Base-by-base conservation (phyloP, 1,139 yeast genomes). In the Pichiaceae sp. region DNA sequence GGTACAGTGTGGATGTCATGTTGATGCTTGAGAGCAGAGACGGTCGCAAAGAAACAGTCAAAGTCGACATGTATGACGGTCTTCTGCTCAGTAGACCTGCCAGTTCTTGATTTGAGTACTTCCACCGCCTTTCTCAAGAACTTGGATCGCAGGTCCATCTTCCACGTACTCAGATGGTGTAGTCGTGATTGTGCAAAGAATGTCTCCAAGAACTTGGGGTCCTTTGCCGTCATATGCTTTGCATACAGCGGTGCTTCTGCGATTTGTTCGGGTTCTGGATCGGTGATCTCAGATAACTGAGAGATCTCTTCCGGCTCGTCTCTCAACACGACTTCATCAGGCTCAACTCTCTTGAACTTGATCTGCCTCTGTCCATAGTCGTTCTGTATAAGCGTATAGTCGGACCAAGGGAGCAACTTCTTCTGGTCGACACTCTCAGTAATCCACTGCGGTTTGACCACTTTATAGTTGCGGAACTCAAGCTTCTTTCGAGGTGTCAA, bases 1-100 rank as follows among this genome's bases (percentile, higher is more conserved):
- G 96, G 94, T 20, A 68, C 74, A 5, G 45, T 63, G 12, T 69
- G 52, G 12, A 80, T 67, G 48, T 80, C 78, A 0, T 82, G 80
- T 4, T 36, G 27, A 31, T 67, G 63, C 5, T 60, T 64, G 36
- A 78, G 61, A 12, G 85, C 72, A 0, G 96, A 83, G 0, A 84
- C 96, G 0, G 95, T 70, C 1, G 89, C 96, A 59, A 91, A 91
- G 52, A 91, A 91, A 46, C 95, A 86, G 56, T 91, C 98, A 57
- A 86, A 91, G 56, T 91, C 98, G 26, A 89, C 69, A 57, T 91
- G 97, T 42, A 87, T 57, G 16, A 87, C 72, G 0, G 69, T 57
- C 31, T 59, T 21, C 21, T 17, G 27, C 14, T 20, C 18, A 1
- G 27, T 11, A 8, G 29, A 2, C 6, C 4, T 14, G 3, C 21